phyloP scores from a whole-genome alignment of 306 rosid genomes.

The Pterocarpus macrocarpus region DNA sequence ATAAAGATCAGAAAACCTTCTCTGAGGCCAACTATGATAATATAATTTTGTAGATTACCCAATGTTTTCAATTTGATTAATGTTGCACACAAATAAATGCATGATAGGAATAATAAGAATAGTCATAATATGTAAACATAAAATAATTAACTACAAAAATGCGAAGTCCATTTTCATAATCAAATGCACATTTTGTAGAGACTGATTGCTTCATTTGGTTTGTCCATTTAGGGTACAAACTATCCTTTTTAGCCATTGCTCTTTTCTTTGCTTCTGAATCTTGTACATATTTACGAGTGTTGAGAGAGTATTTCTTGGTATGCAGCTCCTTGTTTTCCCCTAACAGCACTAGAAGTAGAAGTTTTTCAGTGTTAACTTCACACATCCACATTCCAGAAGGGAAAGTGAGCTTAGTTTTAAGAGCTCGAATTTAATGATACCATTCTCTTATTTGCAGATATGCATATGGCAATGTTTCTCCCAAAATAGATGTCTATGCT shows the following conservation, averaged over 20 bases:
- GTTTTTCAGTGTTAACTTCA: background rate
- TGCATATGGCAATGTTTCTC: constrained; percentile 81
- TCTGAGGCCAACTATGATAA: constrained; percentile 11
- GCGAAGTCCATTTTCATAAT: background rate
- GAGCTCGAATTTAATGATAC: constrained; percentile 32
- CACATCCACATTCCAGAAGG: background rate
- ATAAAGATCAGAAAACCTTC: background rate
- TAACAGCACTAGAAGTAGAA: background rate
- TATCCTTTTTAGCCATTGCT: background rate
- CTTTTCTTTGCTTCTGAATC: background rate
- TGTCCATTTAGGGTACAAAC: background rate
- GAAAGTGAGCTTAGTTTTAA: constrained; percentile 7
- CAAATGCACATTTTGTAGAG: background rate
- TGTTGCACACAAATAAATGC: background rate
- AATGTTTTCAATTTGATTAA: background rate
- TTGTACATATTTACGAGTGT: no score
- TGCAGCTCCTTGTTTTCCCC: background rate
- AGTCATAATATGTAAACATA: no score
- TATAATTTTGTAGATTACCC: background rate
- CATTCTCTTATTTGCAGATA: constrained; percentile 64
- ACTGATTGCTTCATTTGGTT: background rate
- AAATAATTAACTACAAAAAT: background rate
- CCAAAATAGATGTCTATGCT: constrained; percentile 88
- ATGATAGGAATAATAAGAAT: background rate
- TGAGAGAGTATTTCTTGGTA: background rate